These are phyloP conservation scores for Exophiala xenobiotica DNA, from an alignment of 2,329 filamentous ascomycete genomes.

Conservation along the genomic window DNA sequence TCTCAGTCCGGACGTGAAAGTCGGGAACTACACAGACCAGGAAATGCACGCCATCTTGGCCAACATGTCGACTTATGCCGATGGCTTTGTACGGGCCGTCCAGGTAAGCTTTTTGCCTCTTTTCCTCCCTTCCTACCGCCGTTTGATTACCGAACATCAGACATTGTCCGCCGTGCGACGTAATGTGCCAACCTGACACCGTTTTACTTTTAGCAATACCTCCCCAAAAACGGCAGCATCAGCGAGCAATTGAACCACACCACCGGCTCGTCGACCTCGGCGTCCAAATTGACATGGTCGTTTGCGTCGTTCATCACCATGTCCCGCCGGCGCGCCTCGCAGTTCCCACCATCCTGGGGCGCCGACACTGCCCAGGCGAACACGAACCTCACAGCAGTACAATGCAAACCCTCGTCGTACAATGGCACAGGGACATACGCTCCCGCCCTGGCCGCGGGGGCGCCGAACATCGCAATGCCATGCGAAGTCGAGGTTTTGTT, in stretches of 20 bases:
- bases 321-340: slow-evolving; percentile 22
- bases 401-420: slow-evolving; percentile 23
- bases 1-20: slow-evolving; percentile 56
- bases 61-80: slow-evolving; percentile 62
- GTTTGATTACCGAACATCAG: too few species aligned
- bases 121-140: too few species aligned
- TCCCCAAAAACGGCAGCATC: slow-evolving; percentile 57
- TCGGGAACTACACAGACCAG: slow-evolving; percentile 63
- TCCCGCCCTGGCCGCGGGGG: slow-evolving; percentile 23
- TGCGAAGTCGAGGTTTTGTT: slow-evolving; percentile 27
- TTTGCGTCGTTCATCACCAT: slow-evolving; percentile 43
- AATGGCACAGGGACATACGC: slow-evolving; percentile 28
- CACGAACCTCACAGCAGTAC: slow-evolving; percentile 13
- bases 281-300: slow-evolving; percentile 47
- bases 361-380: slow-evolving; percentile 15
- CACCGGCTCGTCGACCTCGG: slow-evolving; percentile 39
- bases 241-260: slow-evolving; percentile 43
- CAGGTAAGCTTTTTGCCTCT: slow-evolving; percentile 31
- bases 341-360: slow-evolving; percentile 30
- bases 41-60: slow-evolving; percentile 49
- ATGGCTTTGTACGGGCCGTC: slow-evolving; percentile 50
- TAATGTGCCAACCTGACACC: too few species aligned
- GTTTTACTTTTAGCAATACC: too few species aligned
- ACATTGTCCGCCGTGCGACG: too few species aligned
- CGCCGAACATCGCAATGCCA: slow-evolving; percentile 15